Base-by-base conservation (phyloP, 2,329 filamentous ascomycete species). In the Fusarium protoensiforme region DNA sequence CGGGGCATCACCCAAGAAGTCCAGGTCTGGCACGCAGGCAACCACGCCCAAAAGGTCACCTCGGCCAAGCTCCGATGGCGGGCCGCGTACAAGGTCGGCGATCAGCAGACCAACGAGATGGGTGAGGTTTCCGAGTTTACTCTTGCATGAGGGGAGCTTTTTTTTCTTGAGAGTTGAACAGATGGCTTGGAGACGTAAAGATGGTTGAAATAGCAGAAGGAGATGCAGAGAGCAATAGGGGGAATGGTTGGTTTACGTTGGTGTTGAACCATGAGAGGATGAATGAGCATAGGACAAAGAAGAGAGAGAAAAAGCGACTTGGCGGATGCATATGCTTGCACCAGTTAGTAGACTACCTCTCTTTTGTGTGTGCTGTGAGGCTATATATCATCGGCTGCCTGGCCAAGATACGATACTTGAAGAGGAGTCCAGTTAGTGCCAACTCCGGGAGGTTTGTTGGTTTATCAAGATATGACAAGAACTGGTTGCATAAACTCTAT, bases 1-100 rank as follows among this genome's bases (percentile, higher is more conserved):
- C 84, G 85, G 18, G 95, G 95, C 31, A 92, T 99, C 61, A 93
- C 91, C 38, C 96, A 98, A 83, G 88, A 91, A 20, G 94, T 98
- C 71, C 86, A 92, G 54, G 86, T 98, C 29, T 89, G 85, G 83
- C 91, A 94, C 75, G 92, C 94, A 2, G 92, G 94, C 2, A 91
- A 94, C 76, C 85, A 84, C 71, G 87, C 74, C 27, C 83, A 90
- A 48, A 93, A 92, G 79, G 96, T 96, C 2, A 91, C 90, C 65
- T 88, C 87, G n/a, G 92, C 97, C 69, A 97, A 97, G 84, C 90
- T 99, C 84, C 88, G 96, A 71, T 99, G 95, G 94, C 94, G 94
- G 77, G 91, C 94, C 29, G 90, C 92, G 7, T 98, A 98, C 83
- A 90, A 89, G 78, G 81, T 96, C 14, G 92, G 90, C 4, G 87